Evolutionary conservation across 306 rosid species (phyloP).

Genomic region (Ammopiptanthus mongolicus): DNA sequence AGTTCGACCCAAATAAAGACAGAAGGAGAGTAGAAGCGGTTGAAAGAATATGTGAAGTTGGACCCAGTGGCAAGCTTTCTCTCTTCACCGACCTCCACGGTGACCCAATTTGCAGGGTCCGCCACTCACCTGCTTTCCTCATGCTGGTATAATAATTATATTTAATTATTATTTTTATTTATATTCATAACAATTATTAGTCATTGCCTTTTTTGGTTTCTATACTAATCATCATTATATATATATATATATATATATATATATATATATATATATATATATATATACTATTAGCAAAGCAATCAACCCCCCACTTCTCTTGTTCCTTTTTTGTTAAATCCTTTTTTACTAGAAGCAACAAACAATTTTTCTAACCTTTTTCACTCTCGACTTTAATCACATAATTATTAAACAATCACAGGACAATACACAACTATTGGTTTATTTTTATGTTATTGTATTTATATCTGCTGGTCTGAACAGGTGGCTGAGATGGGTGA

Average conservation of each 20-base stretch:
- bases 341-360: not conserved
- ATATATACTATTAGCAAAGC: no score
- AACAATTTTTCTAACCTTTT: not conserved
- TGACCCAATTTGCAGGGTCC: constrained; percentile 97
- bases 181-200: no score
- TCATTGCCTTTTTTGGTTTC: not conserved
- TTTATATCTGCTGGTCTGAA: not conserved
- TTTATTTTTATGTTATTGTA: not conserved
- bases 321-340: not conserved
- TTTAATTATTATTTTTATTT: no score
- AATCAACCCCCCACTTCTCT: not conserved
- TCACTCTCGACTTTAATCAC: not conserved
- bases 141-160: constrained; percentile 56
- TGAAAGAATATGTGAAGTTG: constrained; percentile 77
- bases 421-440: not conserved
- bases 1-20: constrained; percentile 48
- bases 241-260: no score
- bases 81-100: constrained; percentile 83
- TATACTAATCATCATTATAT: no score
- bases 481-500: constrained; percentile 79
- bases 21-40: constrained; percentile 53
- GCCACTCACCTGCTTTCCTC: constrained; percentile 83
- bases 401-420: not conserved
- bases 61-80: constrained; percentile 66
- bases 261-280: no score